Evolutionary conservation across 768 basidiomycete species (phyloP).

Genomic region (Russula emetica): DNA sequence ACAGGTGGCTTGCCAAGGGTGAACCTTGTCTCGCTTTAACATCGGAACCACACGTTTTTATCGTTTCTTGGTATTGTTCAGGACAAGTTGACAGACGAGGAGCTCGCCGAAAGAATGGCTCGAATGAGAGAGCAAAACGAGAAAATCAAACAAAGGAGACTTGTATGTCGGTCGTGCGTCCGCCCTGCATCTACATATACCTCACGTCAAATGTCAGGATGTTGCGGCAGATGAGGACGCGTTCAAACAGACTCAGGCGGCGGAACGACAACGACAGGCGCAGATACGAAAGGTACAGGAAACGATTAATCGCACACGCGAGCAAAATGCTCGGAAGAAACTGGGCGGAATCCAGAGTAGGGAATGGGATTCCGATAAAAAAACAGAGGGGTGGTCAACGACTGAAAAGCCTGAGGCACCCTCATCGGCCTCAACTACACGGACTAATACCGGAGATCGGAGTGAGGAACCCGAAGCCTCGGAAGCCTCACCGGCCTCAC

Average conservation of each 20-base stretch:
- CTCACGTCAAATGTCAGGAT: conserved; percentile 43
- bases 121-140: conserved; percentile 70
- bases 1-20: conserved; percentile 76
- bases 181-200: not conserved
- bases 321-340: conserved; percentile 76
- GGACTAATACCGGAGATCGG: conserved; percentile 11
- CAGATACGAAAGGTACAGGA: conserved; percentile 64
- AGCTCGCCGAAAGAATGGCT: conserved; percentile 62
- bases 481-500: conserved; percentile 10
- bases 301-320: conserved; percentile 62
- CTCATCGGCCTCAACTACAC: conserved; percentile 14
- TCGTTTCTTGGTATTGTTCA: conserved; percentile 30
- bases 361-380: conserved; percentile 83
- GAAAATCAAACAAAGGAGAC: conserved; percentile 65
- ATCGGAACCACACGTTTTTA: not conserved
- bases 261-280: conserved; percentile 54
- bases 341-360: conserved; percentile 73
- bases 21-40: conserved; percentile 26
- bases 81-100: conserved; percentile 69
- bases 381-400: conserved; percentile 27
- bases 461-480: conserved; percentile 6
- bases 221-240: conserved; percentile 79
- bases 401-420: conserved; percentile 4
- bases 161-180: conserved; percentile 40
- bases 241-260: conserved; percentile 65